Percentiles rank a stretch among this genome's conserved stretches.
Conservation (phyloP, 208 protist genomes). For the Wallacemonas sp. region DNA sequence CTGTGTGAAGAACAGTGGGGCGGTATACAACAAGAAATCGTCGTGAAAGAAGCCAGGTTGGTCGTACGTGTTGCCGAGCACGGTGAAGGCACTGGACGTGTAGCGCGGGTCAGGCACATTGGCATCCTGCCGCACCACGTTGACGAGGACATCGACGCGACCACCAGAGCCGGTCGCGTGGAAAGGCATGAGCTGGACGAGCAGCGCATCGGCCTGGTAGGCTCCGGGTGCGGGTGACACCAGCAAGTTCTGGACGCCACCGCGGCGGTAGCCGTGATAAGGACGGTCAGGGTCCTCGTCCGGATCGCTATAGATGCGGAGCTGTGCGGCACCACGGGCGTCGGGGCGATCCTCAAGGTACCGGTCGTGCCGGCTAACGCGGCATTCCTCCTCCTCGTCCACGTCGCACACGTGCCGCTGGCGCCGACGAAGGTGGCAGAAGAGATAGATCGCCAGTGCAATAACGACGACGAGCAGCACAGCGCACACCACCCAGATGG, state of each 20-base stretch:
- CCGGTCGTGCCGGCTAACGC: background rate
- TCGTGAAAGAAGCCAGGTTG: slow-evolving; percentile 10
- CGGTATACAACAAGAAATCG: slow-evolving; percentile 55
- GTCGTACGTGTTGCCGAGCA: slow-evolving; percentile 39
- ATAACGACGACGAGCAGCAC: slow-evolving; percentile 48
- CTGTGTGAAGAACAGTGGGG: slow-evolving; percentile 52
- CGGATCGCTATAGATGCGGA: background rate
- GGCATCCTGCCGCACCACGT: background rate
- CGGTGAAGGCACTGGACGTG: background rate
- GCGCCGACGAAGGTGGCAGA: slow-evolving; percentile 11
- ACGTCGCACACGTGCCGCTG: background rate
- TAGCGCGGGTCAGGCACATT: background rate
- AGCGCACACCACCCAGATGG: slow-evolving; percentile 51
- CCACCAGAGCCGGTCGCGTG: background rate
- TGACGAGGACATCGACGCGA: background rate
- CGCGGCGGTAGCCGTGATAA: background rate
- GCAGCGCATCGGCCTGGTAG: background rate
- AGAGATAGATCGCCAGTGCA: slow-evolving; percentile 28
- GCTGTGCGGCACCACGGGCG: background rate
- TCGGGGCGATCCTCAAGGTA: background rate
- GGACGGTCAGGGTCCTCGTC: background rate
- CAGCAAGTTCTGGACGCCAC: background rate
- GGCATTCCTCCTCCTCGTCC: background rate
- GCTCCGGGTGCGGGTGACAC: background rate
- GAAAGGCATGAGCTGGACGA: background rate